Evolutionary conservation across 495 filamentous ascomycete genomes (phyloP).

Genomic region (Annulohypoxylon moriforme): DNA sequence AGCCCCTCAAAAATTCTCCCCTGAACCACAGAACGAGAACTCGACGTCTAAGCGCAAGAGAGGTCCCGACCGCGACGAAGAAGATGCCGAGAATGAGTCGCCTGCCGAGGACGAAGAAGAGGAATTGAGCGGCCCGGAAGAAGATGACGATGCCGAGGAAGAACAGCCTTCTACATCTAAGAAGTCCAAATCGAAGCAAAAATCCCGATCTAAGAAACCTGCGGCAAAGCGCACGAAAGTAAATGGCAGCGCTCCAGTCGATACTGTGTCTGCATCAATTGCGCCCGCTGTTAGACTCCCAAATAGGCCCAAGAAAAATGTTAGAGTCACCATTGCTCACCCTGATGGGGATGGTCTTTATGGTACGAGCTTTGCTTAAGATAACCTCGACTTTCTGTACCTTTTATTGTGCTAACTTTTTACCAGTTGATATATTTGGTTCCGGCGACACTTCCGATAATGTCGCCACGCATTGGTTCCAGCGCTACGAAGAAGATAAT

Average conservation of each 20-base stretch:
- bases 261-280: constrained; percentile 41
- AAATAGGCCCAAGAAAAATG: constrained; percentile 70
- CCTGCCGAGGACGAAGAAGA: constrained; percentile 63
- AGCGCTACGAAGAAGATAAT: constrained; percentile 75
- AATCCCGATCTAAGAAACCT: constrained; percentile 63
- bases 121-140: constrained; percentile 60
- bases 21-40: constrained; percentile 52
- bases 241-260: constrained; percentile 67
- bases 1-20: constrained; percentile 73
- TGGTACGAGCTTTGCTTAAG: constrained; percentile 62
- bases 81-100: constrained; percentile 65
- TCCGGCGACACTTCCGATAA: constrained; percentile 74
- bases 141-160: constrained; percentile 56
- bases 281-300: constrained; percentile 64
- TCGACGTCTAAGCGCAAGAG: constrained; percentile 65
- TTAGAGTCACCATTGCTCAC: constrained; percentile 59
- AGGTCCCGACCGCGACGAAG: constrained; percentile 60
- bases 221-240: constrained; percentile 80
- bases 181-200: constrained; percentile 50
- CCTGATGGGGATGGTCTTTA: constrained; percentile 76
- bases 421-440: constrained; percentile 81
- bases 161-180: constrained; percentile 46
- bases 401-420: constrained; percentile 40
- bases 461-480: constrained; percentile 83
- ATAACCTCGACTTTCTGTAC: background rate